Conservation (phyloP, 768 basidiomycete genomes). For the Panellus pusillus region DNA sequence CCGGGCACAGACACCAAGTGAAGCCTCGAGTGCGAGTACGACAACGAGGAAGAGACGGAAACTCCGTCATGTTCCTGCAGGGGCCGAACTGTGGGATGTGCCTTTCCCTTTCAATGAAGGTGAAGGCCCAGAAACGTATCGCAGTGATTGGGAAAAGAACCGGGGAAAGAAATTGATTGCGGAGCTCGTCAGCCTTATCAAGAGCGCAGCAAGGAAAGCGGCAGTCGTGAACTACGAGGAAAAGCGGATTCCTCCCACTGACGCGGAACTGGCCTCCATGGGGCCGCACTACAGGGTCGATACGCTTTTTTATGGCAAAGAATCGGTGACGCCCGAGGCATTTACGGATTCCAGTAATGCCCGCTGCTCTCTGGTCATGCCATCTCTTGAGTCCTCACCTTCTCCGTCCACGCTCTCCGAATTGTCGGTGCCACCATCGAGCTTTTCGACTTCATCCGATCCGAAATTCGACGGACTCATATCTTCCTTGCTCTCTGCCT, state of each 20-base stretch:
- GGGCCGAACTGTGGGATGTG: slow-evolving; percentile 80
- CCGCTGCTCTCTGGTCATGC: neutral
- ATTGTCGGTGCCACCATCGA: neutral
- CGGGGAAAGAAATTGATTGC: slow-evolving; percentile 61
- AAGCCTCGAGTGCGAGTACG: slow-evolving; percentile 18
- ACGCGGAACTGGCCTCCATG: slow-evolving; percentile 6
- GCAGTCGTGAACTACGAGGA: slow-evolving; percentile 51
- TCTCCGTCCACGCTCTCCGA: neutral
- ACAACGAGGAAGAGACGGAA: slow-evolving; percentile 55
- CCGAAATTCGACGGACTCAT: slow-evolving; percentile 38
- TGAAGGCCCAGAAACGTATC: slow-evolving; percentile 70
- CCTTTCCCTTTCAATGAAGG: slow-evolving; percentile 75
- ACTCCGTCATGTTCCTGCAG: slow-evolving; percentile 69
- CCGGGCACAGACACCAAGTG: slow-evolving; percentile 14
- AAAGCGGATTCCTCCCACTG: slow-evolving; percentile 20
- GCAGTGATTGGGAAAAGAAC: slow-evolving; percentile 61
- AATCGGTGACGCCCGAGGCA: slow-evolving; percentile 23
- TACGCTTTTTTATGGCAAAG: slow-evolving; percentile 3
- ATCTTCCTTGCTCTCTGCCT: slow-evolving; percentile 37
- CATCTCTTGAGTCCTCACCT: slow-evolving; percentile 5
- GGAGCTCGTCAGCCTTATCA: slow-evolving; percentile 61
- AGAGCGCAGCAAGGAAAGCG: slow-evolving; percentile 60
- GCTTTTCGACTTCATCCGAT: neutral
- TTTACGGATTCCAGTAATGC: slow-evolving; percentile 28
- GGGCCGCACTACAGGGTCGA: slow-evolving; percentile 18